Base-by-base conservation (phyloP, 1,139 yeast genomes). In the Meyerozyma elateridarum region DNA sequence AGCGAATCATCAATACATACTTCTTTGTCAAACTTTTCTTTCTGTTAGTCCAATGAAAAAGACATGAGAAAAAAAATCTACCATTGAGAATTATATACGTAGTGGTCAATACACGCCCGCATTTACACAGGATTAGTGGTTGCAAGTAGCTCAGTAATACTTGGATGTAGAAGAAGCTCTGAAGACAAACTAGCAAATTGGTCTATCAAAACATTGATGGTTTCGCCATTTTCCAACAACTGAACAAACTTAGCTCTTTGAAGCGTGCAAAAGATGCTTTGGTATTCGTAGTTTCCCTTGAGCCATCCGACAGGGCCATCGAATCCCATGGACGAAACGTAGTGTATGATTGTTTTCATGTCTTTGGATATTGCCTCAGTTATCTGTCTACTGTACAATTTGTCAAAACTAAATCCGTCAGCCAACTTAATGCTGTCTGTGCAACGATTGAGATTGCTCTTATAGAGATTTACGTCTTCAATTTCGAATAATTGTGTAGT, bases 391-490 rank as follows among this genome's bases (percentile, higher is more conserved):
- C 34, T 20, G 12, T 13, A 13, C 11, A 24, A 15, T n/a, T n/a
- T 5, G 4, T 24, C 11, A 7, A 31, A 27, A n/a, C n/a, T 15
- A 15, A 29, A 8, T 18, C 27, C 9, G 20, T 31, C 29, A 1
- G 33, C 26, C 9, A 31, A 28, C n/a, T 25, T 17, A 11, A 27
- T 28, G 28, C 11, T 30, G 20, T 15, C 29, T 15, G 11, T 25
- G 18, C 27, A 24, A 26, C 20, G 17, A 20, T 30, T 41, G 1
- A 49, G 38, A 19, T 49, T 52, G 36, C 59, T 59, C 25, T 49
- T 45, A 37, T 52, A 62, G 21, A 54, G 43, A 30, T 64, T 61
- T 16, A 40, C 34, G 14, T 54, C 46, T 33, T 64, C 71, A 8
- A 52, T 44, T n/a, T 64, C 67, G 37, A 59, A 61, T 13, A 57